phyloP scores from a whole-genome alignment of 116 monocot genomes.

The Trichopus zeylanicus region DNA sequence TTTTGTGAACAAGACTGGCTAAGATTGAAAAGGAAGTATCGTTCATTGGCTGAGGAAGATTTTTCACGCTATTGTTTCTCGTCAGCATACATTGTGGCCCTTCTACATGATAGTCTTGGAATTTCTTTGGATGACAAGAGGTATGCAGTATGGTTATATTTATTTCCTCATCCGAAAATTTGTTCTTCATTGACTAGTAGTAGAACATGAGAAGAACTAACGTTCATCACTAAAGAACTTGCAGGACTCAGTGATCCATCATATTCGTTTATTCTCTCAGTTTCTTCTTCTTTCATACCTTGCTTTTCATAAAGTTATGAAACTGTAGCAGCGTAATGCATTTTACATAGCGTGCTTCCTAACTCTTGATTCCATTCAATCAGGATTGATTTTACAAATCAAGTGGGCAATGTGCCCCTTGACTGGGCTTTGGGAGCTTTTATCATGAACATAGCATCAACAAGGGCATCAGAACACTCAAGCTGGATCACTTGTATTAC shows the following conservation, averaged over 20 bases:
- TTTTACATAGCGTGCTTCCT: too few relatives aligned
- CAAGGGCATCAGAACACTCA: conserved; percentile 1
- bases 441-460: conserved; percentile 31
- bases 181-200: too few relatives aligned
- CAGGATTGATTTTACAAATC: conserved; percentile 57
- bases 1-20: conserved; percentile 71
- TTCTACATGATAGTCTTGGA: conserved; percentile 66
- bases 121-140: conserved; percentile 51
- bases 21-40: conserved; percentile 32
- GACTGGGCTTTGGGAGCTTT: conserved; percentile 84
- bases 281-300: background rate
- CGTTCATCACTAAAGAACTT: too few relatives aligned
- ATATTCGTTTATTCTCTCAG: background rate
- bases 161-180: too few relatives aligned
- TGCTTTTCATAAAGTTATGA: background rate
- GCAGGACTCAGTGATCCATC: too few relatives aligned
- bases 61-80: conserved; percentile 69
- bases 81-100: conserved; percentile 64
- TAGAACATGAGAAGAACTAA: too few relatives aligned
- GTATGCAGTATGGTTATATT: conserved; percentile 10
- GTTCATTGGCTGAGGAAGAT: conserved; percentile 43
- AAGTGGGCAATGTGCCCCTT: conserved; percentile 24
- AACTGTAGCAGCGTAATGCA: background rate
- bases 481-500: conserved; percentile 11
- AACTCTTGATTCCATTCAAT: background rate